Evolutionary conservation across 1,139 yeast genomes (phyloP), one percentile per base, ranked within the genome.

Genomic region (Hansenula sp.): DNA sequence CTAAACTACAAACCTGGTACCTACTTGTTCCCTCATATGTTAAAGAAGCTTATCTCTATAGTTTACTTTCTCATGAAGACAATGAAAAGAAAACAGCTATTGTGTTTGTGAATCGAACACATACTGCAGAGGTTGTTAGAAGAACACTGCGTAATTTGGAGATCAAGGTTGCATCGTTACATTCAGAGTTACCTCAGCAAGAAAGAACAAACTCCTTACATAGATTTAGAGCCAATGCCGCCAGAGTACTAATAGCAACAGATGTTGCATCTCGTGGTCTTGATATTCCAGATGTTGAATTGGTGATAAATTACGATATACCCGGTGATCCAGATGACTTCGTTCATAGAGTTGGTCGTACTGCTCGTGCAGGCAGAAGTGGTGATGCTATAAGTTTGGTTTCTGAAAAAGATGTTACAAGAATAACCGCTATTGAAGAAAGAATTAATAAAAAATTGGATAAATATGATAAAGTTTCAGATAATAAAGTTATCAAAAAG

Each of bases 281-380:
- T 54, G 99, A 93, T 76, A 93, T 93, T 42, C 99, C 99, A 2
- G 74, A 79, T 5, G 99, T 93, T 6, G 93, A 83, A 58, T 70
- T 91, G 53, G 99, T 94, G 33, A 69, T 94, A 30, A 93, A 94
- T 61, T 93, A 78, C 59, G 99, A 94, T 61, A 78, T 93, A 32
- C 99, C 99, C 5, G 90, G 95, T 5, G 97, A 93, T 62, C 91
- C 99, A 0, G 98, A 93, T 62, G 97, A 91, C 62, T 94, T 86
- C 59, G 88, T 93, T 46, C 99, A 93, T 68, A 75, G 99, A 63
- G 96, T 91, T n/a, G 99, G 99, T 75, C 89, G 99, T 80, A 93
- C 99, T 17, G 99, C 99, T n/a, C 86, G 99, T 76, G 99, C 99
- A 4, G 98, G 98, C 6, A 75, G 95, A 57, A 70, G 71, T 44